These are phyloP conservation scores for Crepidotus variabilis DNA, from an alignment of 768 basidiomycete genomes.

Conservation along the genomic window DNA sequence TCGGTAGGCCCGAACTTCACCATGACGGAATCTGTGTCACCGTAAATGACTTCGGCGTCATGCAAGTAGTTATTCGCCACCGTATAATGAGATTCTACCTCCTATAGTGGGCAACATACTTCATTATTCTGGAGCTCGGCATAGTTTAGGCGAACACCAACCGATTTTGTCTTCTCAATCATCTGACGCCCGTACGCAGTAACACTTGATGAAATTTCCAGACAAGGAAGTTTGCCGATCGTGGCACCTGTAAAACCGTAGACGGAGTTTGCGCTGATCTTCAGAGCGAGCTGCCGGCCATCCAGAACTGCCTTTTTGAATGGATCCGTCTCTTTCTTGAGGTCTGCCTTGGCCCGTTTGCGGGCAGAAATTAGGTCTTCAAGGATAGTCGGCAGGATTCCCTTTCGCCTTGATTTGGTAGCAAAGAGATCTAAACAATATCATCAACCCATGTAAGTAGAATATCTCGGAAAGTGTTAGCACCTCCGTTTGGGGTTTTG, in stretches of 20 bases:
- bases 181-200: conserved; percentile 98
- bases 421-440: conserved; percentile 74
- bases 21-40: conserved; percentile 99
- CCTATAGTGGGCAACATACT: conserved; percentile 33
- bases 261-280: conserved; percentile 99
- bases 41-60: conserved; percentile 94
- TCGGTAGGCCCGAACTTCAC: conserved; percentile 93
- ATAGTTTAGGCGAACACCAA: conserved; percentile 22
- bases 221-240: conserved; percentile 92
- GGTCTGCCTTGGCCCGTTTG: conserved; percentile 91
- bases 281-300: conserved; percentile 94
- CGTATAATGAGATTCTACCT: conserved; percentile 87
- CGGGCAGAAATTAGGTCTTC: conserved; percentile 93
- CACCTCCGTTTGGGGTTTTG: conserved; percentile 94
- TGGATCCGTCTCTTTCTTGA: conserved; percentile 96
- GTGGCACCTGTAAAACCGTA: conserved; percentile 99
- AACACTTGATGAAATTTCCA: conserved; percentile 91
- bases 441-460: background rate
- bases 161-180: conserved; percentile 96
- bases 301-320: conserved; percentile 97
- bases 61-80: conserved; percentile 80
- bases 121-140: background rate
- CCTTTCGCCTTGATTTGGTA: conserved; percentile 70
- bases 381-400: conserved; percentile 85
- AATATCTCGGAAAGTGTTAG: conserved; percentile 5